Evolutionary conservation across 1,284 basidiomycete species (phyloP).

Genomic region (Boletus holoroseus): DNA sequence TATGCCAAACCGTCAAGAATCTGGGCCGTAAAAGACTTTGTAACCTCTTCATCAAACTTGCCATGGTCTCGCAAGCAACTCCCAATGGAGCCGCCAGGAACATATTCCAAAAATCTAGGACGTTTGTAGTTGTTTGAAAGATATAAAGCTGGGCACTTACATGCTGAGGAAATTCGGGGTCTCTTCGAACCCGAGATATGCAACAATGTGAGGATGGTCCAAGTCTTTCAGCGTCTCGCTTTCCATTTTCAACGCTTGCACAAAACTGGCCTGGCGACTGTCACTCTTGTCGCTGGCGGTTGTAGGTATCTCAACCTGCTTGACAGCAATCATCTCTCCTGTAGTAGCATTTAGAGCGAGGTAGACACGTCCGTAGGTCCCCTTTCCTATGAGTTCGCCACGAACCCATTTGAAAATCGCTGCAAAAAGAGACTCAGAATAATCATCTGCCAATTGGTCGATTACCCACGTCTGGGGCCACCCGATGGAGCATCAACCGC

Average conservation of each 20-base stretch:
- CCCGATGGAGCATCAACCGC: slow-evolving; percentile 54
- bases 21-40: slow-evolving; percentile 90
- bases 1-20: slow-evolving; percentile 92
- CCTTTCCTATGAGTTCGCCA: slow-evolving; percentile 94
- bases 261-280: slow-evolving; percentile 76
- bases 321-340: slow-evolving; percentile 99
- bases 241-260: slow-evolving; percentile 90
- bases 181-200: slow-evolving; percentile 97
- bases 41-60: slow-evolving; percentile 88
- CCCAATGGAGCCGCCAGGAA: slow-evolving; percentile 95
- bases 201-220: slow-evolving; percentile 96
- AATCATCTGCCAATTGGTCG: slow-evolving; percentile 13
- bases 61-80: slow-evolving; percentile 90
- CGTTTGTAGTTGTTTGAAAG: slow-evolving; percentile 11
- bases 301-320: slow-evolving; percentile 94
- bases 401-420: slow-evolving; percentile 98
- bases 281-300: slow-evolving; percentile 89
- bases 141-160: slow-evolving; percentile 43
- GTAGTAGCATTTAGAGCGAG: slow-evolving; percentile 96
- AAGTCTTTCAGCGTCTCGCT: slow-evolving; percentile 94
- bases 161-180: slow-evolving; percentile 89
- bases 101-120: slow-evolving; percentile 90
- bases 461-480: slow-evolving; percentile 54
- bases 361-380: slow-evolving; percentile 95
- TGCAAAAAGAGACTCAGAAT: slow-evolving; percentile 31